Conservation (phyloP, 2,329 filamentous ascomycete genomes). For the Pseudogymnoascus sp. region DNA sequence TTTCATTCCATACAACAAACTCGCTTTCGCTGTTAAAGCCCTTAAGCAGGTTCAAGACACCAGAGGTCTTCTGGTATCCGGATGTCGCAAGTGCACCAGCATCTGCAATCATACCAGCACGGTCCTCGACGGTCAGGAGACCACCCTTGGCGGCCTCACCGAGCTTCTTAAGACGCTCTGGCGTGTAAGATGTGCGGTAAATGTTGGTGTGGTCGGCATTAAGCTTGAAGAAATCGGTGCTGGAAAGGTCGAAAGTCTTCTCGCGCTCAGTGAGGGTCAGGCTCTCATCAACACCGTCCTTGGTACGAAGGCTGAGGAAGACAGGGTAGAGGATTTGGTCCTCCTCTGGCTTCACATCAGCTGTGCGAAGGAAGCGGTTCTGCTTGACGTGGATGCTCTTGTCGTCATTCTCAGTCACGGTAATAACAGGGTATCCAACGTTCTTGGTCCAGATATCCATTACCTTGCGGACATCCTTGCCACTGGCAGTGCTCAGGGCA, state of each 20-base stretch:
- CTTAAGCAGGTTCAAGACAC: conserved; percentile 76
- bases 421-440: conserved; percentile 85
- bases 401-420: conserved; percentile 68
- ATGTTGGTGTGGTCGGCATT: conserved; percentile 92
- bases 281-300: conserved; percentile 72
- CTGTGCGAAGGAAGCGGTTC: conserved; percentile 88
- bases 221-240: conserved; percentile 88
- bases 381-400: conserved; percentile 82
- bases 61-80: conserved; percentile 90
- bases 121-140: conserved; percentile 77
- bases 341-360: conserved; percentile 88
- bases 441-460: conserved; percentile 98
- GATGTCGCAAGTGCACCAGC: conserved; percentile 83
- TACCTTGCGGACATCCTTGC: conserved; percentile 80
- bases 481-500: conserved; percentile 78
- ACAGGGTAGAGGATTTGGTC: conserved; percentile 84
- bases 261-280: conserved; percentile 67
- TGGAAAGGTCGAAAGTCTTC: conserved; percentile 66
- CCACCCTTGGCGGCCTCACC: conserved; percentile 77
- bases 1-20: conserved; percentile 93
- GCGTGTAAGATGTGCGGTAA: conserved; percentile 82
- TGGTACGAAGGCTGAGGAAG: conserved; percentile 77
- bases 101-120: conserved; percentile 91
- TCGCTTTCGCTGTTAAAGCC: conserved; percentile 79
- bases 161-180: conserved; percentile 78